Conservation (phyloP, 169 alveolate genomes). For the Eimeria mitis region DNA sequence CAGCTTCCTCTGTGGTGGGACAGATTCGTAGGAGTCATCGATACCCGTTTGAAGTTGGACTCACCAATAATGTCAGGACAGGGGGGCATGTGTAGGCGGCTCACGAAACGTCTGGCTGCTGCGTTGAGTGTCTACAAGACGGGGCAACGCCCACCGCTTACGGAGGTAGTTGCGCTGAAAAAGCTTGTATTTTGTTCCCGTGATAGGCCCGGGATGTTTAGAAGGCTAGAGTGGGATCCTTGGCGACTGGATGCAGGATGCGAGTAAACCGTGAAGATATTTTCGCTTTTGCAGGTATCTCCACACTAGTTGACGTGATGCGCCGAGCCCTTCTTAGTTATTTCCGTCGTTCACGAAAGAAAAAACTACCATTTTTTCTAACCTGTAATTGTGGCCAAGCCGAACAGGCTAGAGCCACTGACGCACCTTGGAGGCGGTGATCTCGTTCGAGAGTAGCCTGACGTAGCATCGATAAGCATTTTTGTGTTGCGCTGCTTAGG, state of each 20-base stretch:
- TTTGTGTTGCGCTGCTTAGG: neutral
- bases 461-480: neutral
- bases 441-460: neutral
- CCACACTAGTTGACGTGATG: neutral
- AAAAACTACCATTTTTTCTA: neutral
- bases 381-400: neutral
- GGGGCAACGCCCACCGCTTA: neutral
- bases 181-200: neutral
- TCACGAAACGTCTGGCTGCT: neutral
- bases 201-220: neutral
- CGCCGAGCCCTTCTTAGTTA: neutral
- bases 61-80: neutral
- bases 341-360: neutral
- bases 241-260: neutral
- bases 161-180: neutral
- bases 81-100: neutral
- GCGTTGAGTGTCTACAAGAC: neutral
- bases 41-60: neutral
- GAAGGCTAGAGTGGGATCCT: neutral
- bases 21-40: neutral
- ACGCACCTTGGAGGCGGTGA: neutral
- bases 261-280: neutral
- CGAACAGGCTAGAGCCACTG: neutral
- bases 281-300: neutral
- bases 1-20: constrained; percentile 2